Evolutionary conservation across 73 alveolate species (phyloP), one percentile per base, ranked within the genome.

Genomic region (Tetrahymena elliotti): DNA sequence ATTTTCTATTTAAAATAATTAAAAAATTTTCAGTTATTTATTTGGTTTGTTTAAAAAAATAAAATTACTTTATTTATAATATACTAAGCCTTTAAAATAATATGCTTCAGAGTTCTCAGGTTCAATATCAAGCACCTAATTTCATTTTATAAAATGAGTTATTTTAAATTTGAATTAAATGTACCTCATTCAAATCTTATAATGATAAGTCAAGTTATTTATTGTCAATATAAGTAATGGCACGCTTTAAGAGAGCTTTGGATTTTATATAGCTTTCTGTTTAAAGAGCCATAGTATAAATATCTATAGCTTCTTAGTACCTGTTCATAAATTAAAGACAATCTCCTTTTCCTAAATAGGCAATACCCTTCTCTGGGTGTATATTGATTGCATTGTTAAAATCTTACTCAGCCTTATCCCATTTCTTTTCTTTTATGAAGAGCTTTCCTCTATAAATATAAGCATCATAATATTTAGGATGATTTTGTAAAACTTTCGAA

Each of bases 391-490:
- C 97, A 35, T 38, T 36, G 27, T 94, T 88, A 38, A 96, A 96
- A 92, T 96, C 97, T 47, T 36, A 33, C 38, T 94, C 95, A 22
- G 97, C 97, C 52, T 96, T 96, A 54, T 96, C 97, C 92, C 96
- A 82, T 52, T 94, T 41, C 84, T 95, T 83, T 16, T 53, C 94
- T 84, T 96, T 93, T 8, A 93, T 94, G 53, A 84, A 93, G 5
- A 96, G 40, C 84, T 93, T 96, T 6, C 97, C 97, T 94, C 97
- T 83, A 18, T 93, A 94, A 24, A 96, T 94, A 33, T 94, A 96
- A 6, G 97, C 97, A 94, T 96, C 97, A 84, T 88, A 83, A 92
- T 94, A 96, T 94, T 93, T 95, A n/a, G 97, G 97, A 38, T 84
- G 95, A 53, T 93, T 94, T 13, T 22, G 37, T 1, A 96, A 47